Percentiles rank a stretch among this genome's conserved stretches.
Conservation (phyloP, 2,329 filamentous ascomycete genomes). For the Colletotrichum gigasporum region DNA sequence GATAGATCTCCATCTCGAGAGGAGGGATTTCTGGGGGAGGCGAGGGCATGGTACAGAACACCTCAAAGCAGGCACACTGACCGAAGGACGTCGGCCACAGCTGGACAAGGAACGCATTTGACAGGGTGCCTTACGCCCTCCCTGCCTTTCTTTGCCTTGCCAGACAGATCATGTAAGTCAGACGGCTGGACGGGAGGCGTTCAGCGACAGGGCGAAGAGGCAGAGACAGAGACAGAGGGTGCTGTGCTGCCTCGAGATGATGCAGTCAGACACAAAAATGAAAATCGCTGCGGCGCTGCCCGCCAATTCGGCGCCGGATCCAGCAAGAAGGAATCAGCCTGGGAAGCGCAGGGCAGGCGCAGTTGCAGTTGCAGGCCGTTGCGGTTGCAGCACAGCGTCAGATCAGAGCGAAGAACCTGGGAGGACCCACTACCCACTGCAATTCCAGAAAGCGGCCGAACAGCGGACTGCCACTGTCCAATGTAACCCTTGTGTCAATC, state of each 20-base stretch:
- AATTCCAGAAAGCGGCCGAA: neutral
- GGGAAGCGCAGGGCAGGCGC: neutral
- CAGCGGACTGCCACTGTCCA: neutral
- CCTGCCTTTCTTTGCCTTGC: too few relatives aligned
- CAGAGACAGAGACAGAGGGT: too few relatives aligned
- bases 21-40: constrained; percentile 1
- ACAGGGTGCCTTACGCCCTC: too few relatives aligned
- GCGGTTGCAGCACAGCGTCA: neutral
- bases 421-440: neutral
- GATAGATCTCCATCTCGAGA: constrained; percentile 5
- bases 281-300: too few relatives aligned
- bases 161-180: too few relatives aligned
- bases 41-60: neutral
- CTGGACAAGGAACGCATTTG: neutral
- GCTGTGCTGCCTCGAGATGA: too few relatives aligned
- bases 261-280: too few relatives aligned
- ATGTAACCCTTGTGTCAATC: constrained; percentile 15
- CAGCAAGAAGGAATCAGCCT: too few relatives aligned
- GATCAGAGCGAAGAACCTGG: neutral
- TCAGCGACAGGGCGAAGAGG: too few relatives aligned
- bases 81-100: constrained; percentile 3
- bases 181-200: too few relatives aligned
- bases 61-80: neutral
- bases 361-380: neutral
- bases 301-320: too few relatives aligned